Conservation (phyloP, 805 yeast genomes). For the Hanseniaspora mollemarum region DNA sequence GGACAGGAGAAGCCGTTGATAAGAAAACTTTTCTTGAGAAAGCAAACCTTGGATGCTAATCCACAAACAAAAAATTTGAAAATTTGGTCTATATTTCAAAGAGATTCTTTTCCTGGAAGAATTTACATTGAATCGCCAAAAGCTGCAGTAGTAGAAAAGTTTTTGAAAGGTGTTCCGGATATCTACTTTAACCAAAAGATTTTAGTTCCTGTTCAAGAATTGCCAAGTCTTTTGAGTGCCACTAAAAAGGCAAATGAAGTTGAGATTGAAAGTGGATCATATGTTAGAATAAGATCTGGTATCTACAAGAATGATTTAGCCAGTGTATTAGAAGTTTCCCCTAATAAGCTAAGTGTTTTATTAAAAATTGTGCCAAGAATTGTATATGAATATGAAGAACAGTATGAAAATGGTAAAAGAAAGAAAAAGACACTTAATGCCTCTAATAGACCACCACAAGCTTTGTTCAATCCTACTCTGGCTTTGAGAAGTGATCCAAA, state of each 20-base stretch:
- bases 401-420: conserved; percentile 39
- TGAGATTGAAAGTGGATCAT: conserved; percentile 80
- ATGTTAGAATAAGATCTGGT: conserved; percentile 83
- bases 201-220: conserved; percentile 88
- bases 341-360: conserved; percentile 90
- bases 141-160: conserved; percentile 81
- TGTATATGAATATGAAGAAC: conserved; percentile 57
- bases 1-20: conserved; percentile 90
- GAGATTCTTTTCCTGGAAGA: conserved; percentile 86
- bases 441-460: conserved; percentile 69
- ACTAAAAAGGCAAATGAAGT: conserved; percentile 69
- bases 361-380: conserved; percentile 85
- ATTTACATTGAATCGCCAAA: conserved; percentile 89
- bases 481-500: conserved; percentile 77
- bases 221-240: conserved; percentile 84
- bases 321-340: conserved; percentile 81
- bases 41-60: conserved; percentile 62
- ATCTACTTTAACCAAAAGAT: conserved; percentile 63
- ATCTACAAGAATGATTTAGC: conserved; percentile 89
- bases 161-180: conserved; percentile 80
- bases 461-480: conserved; percentile 77
- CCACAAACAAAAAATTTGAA: conserved; percentile 58
- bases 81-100: conserved; percentile 79
- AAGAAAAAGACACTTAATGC: conserved; percentile 37
- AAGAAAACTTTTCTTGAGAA: conserved; percentile 70